Evolutionary conservation across 176 grass and related monocot genomes (phyloP).

Genomic region (Carex cristatella): DNA sequence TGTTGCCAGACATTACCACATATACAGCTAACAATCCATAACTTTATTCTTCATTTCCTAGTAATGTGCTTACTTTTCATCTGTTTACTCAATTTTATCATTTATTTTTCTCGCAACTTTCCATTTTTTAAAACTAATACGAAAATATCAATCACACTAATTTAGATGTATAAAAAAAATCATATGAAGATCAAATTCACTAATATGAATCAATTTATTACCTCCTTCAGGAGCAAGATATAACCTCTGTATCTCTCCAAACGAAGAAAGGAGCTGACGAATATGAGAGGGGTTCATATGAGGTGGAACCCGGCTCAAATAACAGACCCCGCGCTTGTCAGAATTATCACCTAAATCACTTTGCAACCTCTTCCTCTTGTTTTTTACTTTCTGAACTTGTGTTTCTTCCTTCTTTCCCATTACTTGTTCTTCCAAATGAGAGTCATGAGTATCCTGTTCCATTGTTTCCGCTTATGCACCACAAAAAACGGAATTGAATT

Average conservation of each 20-base stretch:
- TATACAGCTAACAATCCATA: not conserved
- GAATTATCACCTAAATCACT: slow-evolving; percentile 11
- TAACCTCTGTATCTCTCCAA: slow-evolving; percentile 78
- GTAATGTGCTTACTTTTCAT: not conserved
- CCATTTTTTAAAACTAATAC: not conserved
- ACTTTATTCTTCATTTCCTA: not conserved
- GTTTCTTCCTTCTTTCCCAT: slow-evolving; percentile 11
- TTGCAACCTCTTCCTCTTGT: slow-evolving; percentile 29
- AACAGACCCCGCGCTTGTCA: slow-evolving; percentile 72
- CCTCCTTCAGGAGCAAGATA: slow-evolving; percentile 89
- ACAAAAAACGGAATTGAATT: too few relatives aligned
- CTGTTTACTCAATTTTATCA: not conserved
- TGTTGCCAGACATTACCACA: not conserved
- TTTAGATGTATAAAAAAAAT: not conserved
- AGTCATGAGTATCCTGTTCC: not conserved
- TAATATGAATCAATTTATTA: slow-evolving; percentile 11
- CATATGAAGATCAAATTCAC: not conserved
- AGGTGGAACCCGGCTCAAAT: slow-evolving; percentile 83
- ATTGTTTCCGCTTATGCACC: not conserved
- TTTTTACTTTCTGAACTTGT: not conserved
- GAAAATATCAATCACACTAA: not conserved
- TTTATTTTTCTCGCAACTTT: not conserved
- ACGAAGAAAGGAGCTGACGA: slow-evolving; percentile 80
- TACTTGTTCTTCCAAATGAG: not conserved
- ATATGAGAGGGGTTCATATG: slow-evolving; percentile 86